Conservation (phyloP, 768 basidiomycete species). For the Leccinum aurantiacum region DNA sequence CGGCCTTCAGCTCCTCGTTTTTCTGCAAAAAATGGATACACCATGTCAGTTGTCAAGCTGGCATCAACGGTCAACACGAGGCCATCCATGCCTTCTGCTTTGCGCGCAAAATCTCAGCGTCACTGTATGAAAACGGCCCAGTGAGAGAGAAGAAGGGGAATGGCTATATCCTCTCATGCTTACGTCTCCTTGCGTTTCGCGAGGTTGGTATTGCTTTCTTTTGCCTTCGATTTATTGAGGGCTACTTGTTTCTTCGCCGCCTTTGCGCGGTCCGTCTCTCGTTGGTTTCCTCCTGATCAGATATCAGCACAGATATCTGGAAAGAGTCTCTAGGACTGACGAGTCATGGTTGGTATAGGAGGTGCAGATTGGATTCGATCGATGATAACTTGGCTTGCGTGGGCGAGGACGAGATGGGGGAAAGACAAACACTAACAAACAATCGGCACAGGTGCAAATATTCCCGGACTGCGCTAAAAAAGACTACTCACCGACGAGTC, state of each 20-base stretch:
- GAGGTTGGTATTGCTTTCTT: conserved; percentile 63
- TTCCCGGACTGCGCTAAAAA: background rate
- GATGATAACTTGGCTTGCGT: conserved; percentile 3
- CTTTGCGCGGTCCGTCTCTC: conserved; percentile 70
- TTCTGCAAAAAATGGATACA: conserved; percentile 38
- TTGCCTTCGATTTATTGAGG: conserved; percentile 55
- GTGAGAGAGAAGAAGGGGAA: conserved; percentile 22
- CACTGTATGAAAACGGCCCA: conserved; percentile 44
- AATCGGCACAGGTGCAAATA: background rate
- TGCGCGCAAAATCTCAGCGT: conserved; percentile 70
- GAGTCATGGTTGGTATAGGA: conserved; percentile 44
- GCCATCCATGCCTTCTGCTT: conserved; percentile 68
- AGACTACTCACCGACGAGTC: too few relatives aligned
- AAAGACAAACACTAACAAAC: conserved; percentile 29
- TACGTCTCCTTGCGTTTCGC: conserved; percentile 77
- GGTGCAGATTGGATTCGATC: conserved; percentile 7
- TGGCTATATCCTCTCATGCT: conserved; percentile 34
- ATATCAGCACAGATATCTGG: conserved; percentile 11
- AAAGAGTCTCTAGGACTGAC: conserved; percentile 38
- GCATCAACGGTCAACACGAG: conserved; percentile 8
- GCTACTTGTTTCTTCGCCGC: conserved; percentile 69
- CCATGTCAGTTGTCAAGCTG: conserved; percentile 8
- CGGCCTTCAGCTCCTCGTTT: conserved; percentile 51
- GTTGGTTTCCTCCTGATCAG: conserved; percentile 73
- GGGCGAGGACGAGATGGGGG: background rate